Percentiles rank a stretch among this genome's conserved stretches.
phyloP scores from a whole-genome alignment of 495 filamentous ascomycete species.

The Viridothelium virens region DNA sequence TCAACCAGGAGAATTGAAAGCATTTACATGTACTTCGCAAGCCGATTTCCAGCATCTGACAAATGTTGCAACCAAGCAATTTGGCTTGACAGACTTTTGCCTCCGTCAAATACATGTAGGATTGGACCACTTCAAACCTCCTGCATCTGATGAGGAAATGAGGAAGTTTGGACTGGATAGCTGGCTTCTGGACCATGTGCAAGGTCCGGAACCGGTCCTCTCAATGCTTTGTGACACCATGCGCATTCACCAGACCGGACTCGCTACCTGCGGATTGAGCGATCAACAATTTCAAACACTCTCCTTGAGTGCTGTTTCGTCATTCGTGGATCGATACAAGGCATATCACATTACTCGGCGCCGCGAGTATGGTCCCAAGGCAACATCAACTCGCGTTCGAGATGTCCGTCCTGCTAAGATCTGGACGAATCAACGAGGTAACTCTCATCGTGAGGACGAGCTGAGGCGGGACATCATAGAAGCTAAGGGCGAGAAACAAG shows the following conservation, averaged over 20 bases:
- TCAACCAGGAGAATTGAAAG: constrained; percentile 51
- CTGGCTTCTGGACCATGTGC: constrained; percentile 67
- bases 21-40: constrained; percentile 66
- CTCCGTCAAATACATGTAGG: constrained; percentile 43
- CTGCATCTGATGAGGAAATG: constrained; percentile 48
- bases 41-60: constrained; percentile 66
- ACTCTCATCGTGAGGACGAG: constrained; percentile 50
- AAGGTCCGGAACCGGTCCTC: constrained; percentile 76
- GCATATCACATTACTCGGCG: constrained; percentile 55
- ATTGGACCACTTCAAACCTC: constrained; percentile 44
- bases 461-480: constrained; percentile 40
- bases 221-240: constrained; percentile 73
- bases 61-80: constrained; percentile 43
- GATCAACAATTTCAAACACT: constrained; percentile 56
- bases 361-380: constrained; percentile 63
- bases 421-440: constrained; percentile 74
- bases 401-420: constrained; percentile 47
- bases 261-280: constrained; percentile 53
- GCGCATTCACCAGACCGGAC: constrained; percentile 56
- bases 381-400: constrained; percentile 55
- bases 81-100: constrained; percentile 57
- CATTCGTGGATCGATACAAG: constrained; percentile 57
- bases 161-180: constrained; percentile 61
- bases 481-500: constrained; percentile 34
- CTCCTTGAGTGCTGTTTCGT: constrained; percentile 44